phyloP scores from a whole-genome alignment of 805 yeast genomes.

The Suhomyces kilbournensis region DNA sequence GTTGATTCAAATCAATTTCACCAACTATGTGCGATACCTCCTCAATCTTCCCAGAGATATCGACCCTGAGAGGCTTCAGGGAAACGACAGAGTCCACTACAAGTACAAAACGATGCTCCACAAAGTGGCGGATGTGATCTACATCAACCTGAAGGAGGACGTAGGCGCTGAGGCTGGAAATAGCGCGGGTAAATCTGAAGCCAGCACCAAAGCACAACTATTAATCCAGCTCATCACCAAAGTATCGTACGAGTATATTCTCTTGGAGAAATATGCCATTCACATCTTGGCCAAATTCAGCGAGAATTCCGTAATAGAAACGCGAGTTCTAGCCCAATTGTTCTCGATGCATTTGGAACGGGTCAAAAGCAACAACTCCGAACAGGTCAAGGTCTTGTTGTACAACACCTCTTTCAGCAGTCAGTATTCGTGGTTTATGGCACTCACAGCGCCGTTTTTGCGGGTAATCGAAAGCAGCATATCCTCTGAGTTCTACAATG shows the following conservation, averaged over 20 bases:
- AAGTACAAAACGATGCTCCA: constrained; percentile 25
- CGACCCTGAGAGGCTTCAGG: constrained; percentile 16
- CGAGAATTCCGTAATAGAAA: constrained; percentile 30
- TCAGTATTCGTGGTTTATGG: constrained; percentile 38
- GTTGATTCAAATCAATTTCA: constrained; percentile 35
- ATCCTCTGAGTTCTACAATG: constrained; percentile 23
- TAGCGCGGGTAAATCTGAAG: background rate
- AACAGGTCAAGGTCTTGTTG: constrained; percentile 30
- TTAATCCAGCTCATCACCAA: constrained; percentile 32
- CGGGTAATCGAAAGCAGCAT: constrained; percentile 33
- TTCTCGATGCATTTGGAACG: constrained; percentile 20
- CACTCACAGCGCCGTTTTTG: constrained; percentile 36
- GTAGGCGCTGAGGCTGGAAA: constrained; percentile 15
- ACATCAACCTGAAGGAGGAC: constrained; percentile 26
- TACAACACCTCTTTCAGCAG: constrained; percentile 33
- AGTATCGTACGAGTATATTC: constrained; percentile 35
- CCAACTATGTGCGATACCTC: constrained; percentile 35
- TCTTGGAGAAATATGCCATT: constrained; percentile 38
- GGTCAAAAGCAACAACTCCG: constrained; percentile 12
- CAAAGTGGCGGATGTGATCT: constrained; percentile 25
- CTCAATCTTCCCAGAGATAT: constrained; percentile 25
- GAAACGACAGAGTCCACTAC: constrained; percentile 24
- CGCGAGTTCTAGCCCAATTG: constrained; percentile 19
- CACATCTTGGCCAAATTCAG: constrained; percentile 35
- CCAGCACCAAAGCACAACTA: background rate